Evolutionary conservation across 2,329 filamentous ascomycete species (phyloP).

Genomic region (Coniochaeta hoffmannii): DNA sequence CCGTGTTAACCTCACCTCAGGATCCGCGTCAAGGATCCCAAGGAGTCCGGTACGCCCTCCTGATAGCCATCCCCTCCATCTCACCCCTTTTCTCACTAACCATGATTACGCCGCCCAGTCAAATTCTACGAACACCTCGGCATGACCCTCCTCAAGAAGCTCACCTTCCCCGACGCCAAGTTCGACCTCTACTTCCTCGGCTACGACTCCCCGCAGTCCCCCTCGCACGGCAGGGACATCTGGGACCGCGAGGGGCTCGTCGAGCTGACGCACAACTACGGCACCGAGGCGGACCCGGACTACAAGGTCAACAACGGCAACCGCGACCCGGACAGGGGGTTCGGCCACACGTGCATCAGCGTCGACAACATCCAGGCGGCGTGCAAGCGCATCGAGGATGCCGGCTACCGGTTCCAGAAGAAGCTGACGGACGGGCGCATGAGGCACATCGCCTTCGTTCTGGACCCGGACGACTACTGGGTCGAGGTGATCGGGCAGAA

Average conservation of each 20-base stretch:
- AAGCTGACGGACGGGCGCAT: slow-evolving; percentile 83
- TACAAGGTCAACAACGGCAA: slow-evolving; percentile 87
- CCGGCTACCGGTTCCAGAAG: slow-evolving; percentile 92
- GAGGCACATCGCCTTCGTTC: slow-evolving; percentile 80
- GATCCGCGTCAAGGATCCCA: slow-evolving; percentile 92
- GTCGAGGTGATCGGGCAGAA: slow-evolving; percentile 76
- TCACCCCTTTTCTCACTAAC: neutral
- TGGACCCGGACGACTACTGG: slow-evolving; percentile 86
- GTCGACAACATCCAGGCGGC: slow-evolving; percentile 83
- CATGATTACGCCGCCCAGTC: slow-evolving; percentile 36
- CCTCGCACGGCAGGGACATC: slow-evolving; percentile 61
- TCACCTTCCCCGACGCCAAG: slow-evolving; percentile 77
- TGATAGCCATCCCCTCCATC: neutral
- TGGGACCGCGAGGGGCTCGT: slow-evolving; percentile 86
- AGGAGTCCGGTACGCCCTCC: slow-evolving; percentile 54
- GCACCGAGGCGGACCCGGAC: slow-evolving; percentile 75
- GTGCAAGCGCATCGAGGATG: slow-evolving; percentile 82
- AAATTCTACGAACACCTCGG: slow-evolving; percentile 94
- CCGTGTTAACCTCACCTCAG: slow-evolving; percentile 35
- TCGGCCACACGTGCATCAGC: slow-evolving; percentile 79
- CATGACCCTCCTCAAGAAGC: slow-evolving; percentile 74
- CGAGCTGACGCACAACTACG: slow-evolving; percentile 79
- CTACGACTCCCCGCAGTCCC: slow-evolving; percentile 70
- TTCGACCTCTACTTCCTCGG: slow-evolving; percentile 95
- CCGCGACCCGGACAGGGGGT: slow-evolving; percentile 74